phyloP scores from a whole-genome alignment of 805 yeast species.

The Candida adriatica region DNA sequence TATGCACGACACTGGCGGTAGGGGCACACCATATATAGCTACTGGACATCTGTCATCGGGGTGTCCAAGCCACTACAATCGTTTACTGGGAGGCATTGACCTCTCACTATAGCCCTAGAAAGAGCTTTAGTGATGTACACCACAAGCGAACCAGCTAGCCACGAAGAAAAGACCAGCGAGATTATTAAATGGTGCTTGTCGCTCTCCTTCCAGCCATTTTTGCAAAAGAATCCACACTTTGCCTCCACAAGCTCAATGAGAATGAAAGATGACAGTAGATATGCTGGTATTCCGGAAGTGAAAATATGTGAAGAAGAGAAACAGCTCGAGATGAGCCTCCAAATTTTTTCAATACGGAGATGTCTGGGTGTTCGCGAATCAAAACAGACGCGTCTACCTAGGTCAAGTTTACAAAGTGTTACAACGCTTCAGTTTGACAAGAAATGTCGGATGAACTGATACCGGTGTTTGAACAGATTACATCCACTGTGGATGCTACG shows the following conservation, averaged over 20 bases:
- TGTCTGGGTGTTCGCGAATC: too few species aligned
- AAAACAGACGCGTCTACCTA: conserved; percentile 3
- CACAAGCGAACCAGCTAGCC: conserved; percentile 26
- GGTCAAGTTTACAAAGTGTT: not conserved
- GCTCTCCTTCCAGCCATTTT: conserved; percentile 27
- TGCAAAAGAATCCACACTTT: conserved; percentile 17
- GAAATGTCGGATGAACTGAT: conserved; percentile 15
- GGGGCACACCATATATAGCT: not conserved
- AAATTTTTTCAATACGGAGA: too few species aligned
- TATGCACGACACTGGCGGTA: not conserved
- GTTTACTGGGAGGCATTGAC: too few species aligned
- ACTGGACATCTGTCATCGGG: too few species aligned
- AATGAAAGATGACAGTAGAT: conserved; percentile 14
- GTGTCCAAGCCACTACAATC: too few species aligned
- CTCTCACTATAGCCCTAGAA: too few species aligned
- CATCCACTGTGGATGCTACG: conserved; percentile 8
- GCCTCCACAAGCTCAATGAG: conserved; percentile 7
- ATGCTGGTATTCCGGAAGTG: conserved; percentile 28
- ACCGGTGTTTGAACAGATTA: conserved; percentile 8
- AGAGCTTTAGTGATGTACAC: conserved; percentile 19
- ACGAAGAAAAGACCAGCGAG: conserved; percentile 15
- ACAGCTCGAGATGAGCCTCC: too few species aligned
- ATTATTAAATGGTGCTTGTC: conserved; percentile 21
- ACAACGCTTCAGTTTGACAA: too few species aligned
- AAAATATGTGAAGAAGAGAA: conserved; percentile 22